phyloP scores from a whole-genome alignment of 2,329 filamentous ascomycete species.

The Tolypocladium cylindrosporum region DNA sequence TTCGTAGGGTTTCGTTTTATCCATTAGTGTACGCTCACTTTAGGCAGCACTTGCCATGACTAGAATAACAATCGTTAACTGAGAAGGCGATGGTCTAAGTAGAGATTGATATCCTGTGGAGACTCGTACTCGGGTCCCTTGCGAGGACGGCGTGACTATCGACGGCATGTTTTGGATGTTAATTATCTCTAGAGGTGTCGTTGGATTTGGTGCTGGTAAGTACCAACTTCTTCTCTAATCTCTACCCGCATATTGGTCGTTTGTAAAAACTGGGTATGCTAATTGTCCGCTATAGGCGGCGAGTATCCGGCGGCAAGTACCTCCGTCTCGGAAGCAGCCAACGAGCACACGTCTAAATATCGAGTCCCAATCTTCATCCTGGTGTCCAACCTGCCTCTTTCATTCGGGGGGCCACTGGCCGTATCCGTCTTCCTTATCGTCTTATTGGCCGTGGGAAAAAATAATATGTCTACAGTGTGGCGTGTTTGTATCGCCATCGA shows the following conservation, averaged over 20 bases:
- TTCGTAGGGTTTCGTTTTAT: too few relatives aligned
- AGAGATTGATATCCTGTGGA: too few relatives aligned
- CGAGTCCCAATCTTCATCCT: slow-evolving; percentile 33
- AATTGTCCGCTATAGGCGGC: slow-evolving; percentile 11
- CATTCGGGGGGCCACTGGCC: slow-evolving; percentile 23
- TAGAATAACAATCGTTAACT: too few relatives aligned
- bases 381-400: slow-evolving; percentile 29
- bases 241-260: neutral
- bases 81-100: too few relatives aligned
- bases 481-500: slow-evolving; percentile 39
- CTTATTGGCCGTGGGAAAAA: slow-evolving; percentile 23
- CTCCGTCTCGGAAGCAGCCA: slow-evolving; percentile 35
- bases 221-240: neutral
- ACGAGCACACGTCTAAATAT: slow-evolving; percentile 28
- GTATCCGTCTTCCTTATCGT: slow-evolving; percentile 37
- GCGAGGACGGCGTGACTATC: slow-evolving; percentile 33
- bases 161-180: slow-evolving; percentile 44
- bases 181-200: slow-evolving; percentile 36
- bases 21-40: too few relatives aligned
- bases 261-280: neutral
- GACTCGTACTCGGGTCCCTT: too few relatives aligned
- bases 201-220: slow-evolving; percentile 32
- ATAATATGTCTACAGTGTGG: slow-evolving; percentile 31
- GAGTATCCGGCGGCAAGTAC: slow-evolving; percentile 38
- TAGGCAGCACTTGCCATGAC: too few relatives aligned